phyloP scores from a whole-genome alignment of 331 rosid genomes.

The Telfairia occidentalis region DNA sequence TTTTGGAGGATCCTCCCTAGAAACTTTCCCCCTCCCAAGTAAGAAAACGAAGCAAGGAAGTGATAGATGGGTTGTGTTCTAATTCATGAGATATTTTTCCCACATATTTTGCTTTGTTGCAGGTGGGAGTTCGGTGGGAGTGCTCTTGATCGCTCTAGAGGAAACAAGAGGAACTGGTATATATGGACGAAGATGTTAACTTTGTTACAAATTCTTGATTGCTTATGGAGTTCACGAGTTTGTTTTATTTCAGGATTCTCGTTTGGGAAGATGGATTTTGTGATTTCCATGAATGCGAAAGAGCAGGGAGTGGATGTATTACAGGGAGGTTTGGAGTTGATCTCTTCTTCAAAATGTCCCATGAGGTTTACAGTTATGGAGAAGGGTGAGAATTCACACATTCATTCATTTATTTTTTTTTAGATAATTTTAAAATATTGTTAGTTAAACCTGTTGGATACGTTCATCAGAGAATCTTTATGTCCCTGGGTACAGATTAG shows the following conservation, averaged over 20 bases:
- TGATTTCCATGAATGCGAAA: slow-evolving; percentile 69
- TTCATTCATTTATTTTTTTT: neutral
- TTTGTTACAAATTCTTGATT: neutral
- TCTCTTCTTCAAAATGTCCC: slow-evolving; percentile 92
- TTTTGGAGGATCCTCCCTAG: slow-evolving; percentile 80
- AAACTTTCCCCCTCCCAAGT: slow-evolving; percentile 88
- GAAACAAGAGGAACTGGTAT: slow-evolving; percentile 86
- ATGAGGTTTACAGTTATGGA: slow-evolving; percentile 85
- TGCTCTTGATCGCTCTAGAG: slow-evolving; percentile 68
- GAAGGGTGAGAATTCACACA: slow-evolving; percentile 52
- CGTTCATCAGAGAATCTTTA: neutral
- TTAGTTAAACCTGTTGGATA: neutral
- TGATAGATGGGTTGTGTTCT: neutral
- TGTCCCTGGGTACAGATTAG: slow-evolving; percentile 32
- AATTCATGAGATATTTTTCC: slow-evolving; percentile 4
- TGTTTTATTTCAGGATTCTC: slow-evolving; percentile 50
- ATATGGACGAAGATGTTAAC: neutral
- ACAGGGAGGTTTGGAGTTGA: slow-evolving; percentile 64
- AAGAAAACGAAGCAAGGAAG: slow-evolving; percentile 11
- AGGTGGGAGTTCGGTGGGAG: slow-evolving; percentile 90
- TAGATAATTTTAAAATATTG: neutral
- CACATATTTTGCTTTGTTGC: slow-evolving; percentile 7
- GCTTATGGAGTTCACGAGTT: neutral
- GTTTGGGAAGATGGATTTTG: slow-evolving; percentile 98
- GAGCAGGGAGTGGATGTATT: slow-evolving; percentile 35